Conservation (phyloP, 352 stramenopile genomes). For the Aphanomyces astaci region DNA sequence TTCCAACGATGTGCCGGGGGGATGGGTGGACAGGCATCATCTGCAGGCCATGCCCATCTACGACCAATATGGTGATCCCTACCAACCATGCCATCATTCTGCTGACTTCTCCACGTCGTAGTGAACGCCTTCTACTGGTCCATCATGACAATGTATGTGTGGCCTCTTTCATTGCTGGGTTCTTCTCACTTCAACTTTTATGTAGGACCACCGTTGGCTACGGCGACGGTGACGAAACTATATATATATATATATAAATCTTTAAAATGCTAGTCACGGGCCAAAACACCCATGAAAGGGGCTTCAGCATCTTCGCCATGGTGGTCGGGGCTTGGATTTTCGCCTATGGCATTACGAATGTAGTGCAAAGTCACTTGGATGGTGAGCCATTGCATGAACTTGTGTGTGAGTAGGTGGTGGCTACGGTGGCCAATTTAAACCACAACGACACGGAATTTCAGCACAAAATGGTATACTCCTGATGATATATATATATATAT, state of each 20-base stretch:
- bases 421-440: slow-evolving; percentile 64
- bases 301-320: slow-evolving; percentile 70
- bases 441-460: slow-evolving; percentile 51
- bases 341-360: slow-evolving; percentile 73
- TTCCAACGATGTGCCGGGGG: slow-evolving; percentile 36
- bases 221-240: slow-evolving; percentile 29
- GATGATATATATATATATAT: too few relatives aligned
- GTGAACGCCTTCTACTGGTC: slow-evolving; percentile 67
- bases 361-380: slow-evolving; percentile 31
- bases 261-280: slow-evolving; percentile 29
- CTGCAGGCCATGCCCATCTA: slow-evolving; percentile 39
- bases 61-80: slow-evolving; percentile 34
- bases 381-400: neutral
- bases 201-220: slow-evolving; percentile 73
- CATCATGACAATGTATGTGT: slow-evolving; percentile 63
- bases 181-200: neutral
- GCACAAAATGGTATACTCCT: slow-evolving; percentile 49
- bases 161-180: neutral
- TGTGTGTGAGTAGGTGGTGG: slow-evolving; percentile 5
- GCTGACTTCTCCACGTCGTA: neutral
- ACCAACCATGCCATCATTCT: neutral
- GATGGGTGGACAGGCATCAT: slow-evolving; percentile 38
- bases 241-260: neutral
- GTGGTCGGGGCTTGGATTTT: slow-evolving; percentile 68
- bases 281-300: slow-evolving; percentile 45